Conservation (phyloP, 2,329 filamentous ascomycete genomes). For the Dothidotthia symphoricarpi region DNA sequence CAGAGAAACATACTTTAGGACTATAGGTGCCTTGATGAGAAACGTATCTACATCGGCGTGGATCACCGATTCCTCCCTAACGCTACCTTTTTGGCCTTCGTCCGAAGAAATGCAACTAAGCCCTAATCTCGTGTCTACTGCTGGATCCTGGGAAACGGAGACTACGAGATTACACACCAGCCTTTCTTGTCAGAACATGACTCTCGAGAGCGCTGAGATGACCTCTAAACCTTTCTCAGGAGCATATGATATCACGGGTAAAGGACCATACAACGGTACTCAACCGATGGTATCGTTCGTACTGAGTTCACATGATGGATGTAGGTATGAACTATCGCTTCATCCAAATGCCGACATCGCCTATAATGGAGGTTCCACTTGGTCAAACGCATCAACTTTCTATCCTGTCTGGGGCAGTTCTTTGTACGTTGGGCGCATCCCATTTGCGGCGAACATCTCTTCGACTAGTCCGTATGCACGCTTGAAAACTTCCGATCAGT, state of each 20-base stretch:
- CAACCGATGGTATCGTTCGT: conserved; percentile 15
- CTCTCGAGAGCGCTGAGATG: conserved; percentile 12
- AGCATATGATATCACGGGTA: conserved; percentile 1
- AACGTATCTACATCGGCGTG: conserved; percentile 17
- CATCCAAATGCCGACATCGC: conserved; percentile 13
- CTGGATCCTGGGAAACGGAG: conserved; percentile 10
- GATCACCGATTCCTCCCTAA: conserved; percentile 11
- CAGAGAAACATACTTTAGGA: conserved; percentile 16
- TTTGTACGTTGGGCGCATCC: background rate
- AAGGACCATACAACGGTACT: conserved; percentile 11
- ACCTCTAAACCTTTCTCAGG: conserved; percentile 1
- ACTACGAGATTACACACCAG: conserved; percentile 2
- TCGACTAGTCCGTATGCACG: conserved; percentile 10
- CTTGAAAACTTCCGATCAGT: conserved; percentile 13
- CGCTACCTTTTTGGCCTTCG: conserved; percentile 17
- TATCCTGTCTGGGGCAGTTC: background rate
- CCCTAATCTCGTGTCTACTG: conserved; percentile 5
- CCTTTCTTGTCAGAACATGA: conserved; percentile 14
- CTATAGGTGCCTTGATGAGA: conserved; percentile 8
- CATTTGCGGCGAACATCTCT: conserved; percentile 2
- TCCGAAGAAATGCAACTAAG: conserved; percentile 11
- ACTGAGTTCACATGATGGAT: conserved; percentile 10
- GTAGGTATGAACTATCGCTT: conserved; percentile 11
- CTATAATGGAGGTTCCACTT: conserved; percentile 10
- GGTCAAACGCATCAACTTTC: conserved; percentile 12